Conservation (phyloP, 371 early-diverging fungal species). For the Mucor irregularis region DNA sequence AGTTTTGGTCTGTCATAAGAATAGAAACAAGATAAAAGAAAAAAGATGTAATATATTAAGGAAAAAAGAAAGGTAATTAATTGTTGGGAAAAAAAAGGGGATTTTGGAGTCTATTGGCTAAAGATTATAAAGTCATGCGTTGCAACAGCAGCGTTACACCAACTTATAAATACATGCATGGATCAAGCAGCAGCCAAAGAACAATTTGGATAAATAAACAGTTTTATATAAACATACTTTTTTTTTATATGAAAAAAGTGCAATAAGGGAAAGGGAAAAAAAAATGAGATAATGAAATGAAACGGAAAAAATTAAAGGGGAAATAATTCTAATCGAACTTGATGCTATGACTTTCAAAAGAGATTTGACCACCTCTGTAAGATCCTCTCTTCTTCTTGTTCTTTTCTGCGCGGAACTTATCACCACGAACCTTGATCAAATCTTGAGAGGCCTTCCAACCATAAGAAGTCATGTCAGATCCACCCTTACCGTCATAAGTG, state of each 20-base stretch:
- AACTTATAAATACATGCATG: not conserved
- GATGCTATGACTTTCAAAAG: conserved; percentile 82
- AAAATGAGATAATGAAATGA: not conserved
- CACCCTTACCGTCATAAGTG: conserved; percentile 70
- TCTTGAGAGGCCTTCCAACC: conserved; percentile 94
- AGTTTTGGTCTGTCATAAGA: conserved; percentile 16
- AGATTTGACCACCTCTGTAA: conserved; percentile 92
- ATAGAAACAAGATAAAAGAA: not conserved
- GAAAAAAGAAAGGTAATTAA: conserved; percentile 2
- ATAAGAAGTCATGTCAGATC: conserved; percentile 70
- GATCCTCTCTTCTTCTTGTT: conserved; percentile 97
- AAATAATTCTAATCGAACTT: conserved; percentile 67
- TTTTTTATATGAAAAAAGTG: not conserved
- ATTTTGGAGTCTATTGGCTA: conserved; percentile 7
- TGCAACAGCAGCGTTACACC: too few species aligned
- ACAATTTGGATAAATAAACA: too few species aligned
- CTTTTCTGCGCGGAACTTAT: conserved; percentile 94
- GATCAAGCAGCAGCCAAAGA: too few species aligned
- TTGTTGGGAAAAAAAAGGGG: conserved; percentile 1
- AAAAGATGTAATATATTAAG: conserved; percentile 8
- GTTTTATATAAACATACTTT: too few species aligned
- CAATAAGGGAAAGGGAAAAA: not conserved
- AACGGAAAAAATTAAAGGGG: not conserved
- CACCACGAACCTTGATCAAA: conserved; percentile 88
- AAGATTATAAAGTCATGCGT: conserved; percentile 20